These are phyloP conservation scores for Rhizomucor miehei DNA, from an alignment of 371 early-diverging fungal genomes.

Conservation along the genomic window DNA sequence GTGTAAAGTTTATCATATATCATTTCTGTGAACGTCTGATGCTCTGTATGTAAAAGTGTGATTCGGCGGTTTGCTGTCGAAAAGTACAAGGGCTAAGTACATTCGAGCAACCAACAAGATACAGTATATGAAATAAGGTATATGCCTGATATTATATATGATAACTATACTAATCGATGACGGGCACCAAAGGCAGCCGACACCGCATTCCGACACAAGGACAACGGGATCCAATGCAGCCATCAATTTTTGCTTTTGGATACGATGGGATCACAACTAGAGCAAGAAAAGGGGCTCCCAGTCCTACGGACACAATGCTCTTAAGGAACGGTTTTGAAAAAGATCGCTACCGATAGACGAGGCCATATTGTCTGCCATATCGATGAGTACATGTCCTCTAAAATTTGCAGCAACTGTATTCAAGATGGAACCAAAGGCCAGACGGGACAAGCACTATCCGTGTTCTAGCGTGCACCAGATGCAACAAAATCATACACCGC, in stretches of 20 bases:
- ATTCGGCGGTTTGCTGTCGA: too few relatives aligned
- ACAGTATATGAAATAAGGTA: too few relatives aligned
- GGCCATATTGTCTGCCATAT: too few relatives aligned
- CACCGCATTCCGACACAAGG: background rate
- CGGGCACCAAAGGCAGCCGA: too few relatives aligned
- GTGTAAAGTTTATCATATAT: too few relatives aligned
- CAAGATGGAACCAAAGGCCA: background rate
- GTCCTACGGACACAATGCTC: background rate
- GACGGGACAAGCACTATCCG: background rate
- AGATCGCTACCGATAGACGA: background rate
- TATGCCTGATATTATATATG: too few relatives aligned
- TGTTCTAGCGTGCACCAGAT: background rate
- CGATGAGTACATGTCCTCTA: background rate
- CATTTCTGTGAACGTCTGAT: too few relatives aligned
- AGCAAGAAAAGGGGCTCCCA: background rate
- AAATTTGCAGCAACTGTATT: background rate
- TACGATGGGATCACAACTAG: background rate
- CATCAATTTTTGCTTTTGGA: background rate
- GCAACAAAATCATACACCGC: background rate
- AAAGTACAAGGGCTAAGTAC: too few relatives aligned
- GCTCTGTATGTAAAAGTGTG: too few relatives aligned
- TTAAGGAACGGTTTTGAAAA: background rate
- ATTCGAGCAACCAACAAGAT: too few relatives aligned
- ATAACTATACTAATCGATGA: too few relatives aligned
- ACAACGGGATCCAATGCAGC: background rate